Base-by-base conservation (phyloP, 768 basidiomycete species). In the Mrakia gelida region DNA sequence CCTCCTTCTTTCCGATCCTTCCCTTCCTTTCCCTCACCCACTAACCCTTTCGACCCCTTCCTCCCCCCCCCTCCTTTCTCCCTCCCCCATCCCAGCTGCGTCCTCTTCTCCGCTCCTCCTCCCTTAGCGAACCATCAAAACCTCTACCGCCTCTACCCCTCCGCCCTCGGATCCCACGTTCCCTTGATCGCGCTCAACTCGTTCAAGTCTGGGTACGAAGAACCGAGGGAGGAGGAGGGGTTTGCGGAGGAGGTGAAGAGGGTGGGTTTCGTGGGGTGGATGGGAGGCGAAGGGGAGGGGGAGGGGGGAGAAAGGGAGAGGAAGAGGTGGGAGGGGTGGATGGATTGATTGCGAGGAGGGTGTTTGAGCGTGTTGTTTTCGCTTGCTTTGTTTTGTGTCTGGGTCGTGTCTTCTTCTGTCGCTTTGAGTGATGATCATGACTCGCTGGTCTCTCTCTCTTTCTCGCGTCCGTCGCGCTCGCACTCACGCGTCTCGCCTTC, bases 121-220 rank as follows among this genome's bases (percentile, higher is more conserved):
- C 54, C 62, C 21, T 62, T 75, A 3, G 93, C 93, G 3, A 92
- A 90, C 91, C 96, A 98, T 84, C 97, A 98, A 83, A 95, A 95
- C 81, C 84, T 95, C 11, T 97, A 96, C 82, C 89, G 95, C 43
- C 90, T 93, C 54, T 92, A 81, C 67, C 81, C 81, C 9, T 72
- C 80, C 32, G 28, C 75, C 7, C 80, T 85, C 72, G 84, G 81
- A 16, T 79, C 82, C 1, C 63, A 72, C 32, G 79, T 84, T 13
- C 83, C 83, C 16, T 43, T 76, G 26, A 73, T 80, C 23, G 85
- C 85, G 13, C 84, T 85, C 78, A 59, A 28, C 4, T 59, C 74
- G 0, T 86, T 81, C 76, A 56, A 61, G 1, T 79, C 71, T 11
- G 81, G 77, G 1, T 83, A 84, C 74, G 90, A 95, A 82, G 89